Evolutionary conservation across 1,284 basidiomycete genomes (phyloP).

Genomic region (Boletus mariae): DNA sequence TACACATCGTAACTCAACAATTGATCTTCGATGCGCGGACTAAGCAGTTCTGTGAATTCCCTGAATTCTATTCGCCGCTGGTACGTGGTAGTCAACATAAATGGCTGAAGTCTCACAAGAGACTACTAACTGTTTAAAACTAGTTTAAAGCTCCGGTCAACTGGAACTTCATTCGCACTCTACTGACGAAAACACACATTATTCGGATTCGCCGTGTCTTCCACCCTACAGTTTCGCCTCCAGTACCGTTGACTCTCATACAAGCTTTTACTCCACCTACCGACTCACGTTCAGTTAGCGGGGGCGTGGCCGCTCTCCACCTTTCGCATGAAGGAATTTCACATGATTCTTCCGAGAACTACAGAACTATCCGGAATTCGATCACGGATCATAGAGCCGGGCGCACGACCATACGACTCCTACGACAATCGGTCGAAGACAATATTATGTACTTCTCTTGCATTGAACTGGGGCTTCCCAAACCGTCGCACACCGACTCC

Average conservation of each 20-base stretch:
- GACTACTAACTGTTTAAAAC: background rate
- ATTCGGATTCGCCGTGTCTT: background rate
- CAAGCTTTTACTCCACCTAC: background rate
- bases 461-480: background rate
- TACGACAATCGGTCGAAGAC: background rate
- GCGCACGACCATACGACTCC: background rate
- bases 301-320: background rate
- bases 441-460: background rate
- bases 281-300: background rate
- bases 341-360: background rate
- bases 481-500: background rate
- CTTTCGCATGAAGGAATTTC: background rate
- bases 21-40: background rate
- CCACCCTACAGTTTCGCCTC: background rate
- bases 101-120: background rate
- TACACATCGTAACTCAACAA: background rate
- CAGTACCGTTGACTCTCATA: background rate
- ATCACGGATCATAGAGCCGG: background rate
- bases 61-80: background rate
- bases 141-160: background rate
- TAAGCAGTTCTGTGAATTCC: background rate
- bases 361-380: background rate
- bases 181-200: background rate
- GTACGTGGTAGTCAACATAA: background rate
- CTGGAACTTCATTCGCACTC: background rate